phyloP scores from a whole-genome alignment of 768 basidiomycete genomes.

The Mycena metata region DNA sequence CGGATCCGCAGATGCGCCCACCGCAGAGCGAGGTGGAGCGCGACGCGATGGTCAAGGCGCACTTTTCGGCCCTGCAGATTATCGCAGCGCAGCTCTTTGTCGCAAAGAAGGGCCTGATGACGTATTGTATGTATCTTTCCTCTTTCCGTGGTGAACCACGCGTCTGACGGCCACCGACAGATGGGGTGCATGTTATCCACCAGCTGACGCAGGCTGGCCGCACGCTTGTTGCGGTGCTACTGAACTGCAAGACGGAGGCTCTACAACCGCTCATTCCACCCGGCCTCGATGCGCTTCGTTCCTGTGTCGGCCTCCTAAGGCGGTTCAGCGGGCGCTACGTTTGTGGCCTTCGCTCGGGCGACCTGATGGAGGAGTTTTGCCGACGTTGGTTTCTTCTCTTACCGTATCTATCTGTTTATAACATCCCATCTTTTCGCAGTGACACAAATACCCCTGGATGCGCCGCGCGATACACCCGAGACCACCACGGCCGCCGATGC shows the following conservation, averaged over 20 bases:
- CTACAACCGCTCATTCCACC: constrained; percentile 84
- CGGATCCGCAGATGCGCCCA: constrained; percentile 60
- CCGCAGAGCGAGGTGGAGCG: constrained; percentile 77
- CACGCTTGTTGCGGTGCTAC: constrained; percentile 87
- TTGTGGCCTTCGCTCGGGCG: constrained; percentile 90
- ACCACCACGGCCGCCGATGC: constrained; percentile 56
- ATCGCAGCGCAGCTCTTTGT: constrained; percentile 87
- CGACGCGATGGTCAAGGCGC: constrained; percentile 83
- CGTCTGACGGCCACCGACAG: constrained; percentile 52
- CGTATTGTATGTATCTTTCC: constrained; percentile 80
- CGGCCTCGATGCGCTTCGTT: constrained; percentile 86
- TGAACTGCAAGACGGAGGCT: constrained; percentile 88
- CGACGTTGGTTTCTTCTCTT: constrained; percentile 62
- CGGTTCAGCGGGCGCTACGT: constrained; percentile 94
- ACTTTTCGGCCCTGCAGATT: constrained; percentile 84
- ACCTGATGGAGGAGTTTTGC: constrained; percentile 96
- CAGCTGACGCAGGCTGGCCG: constrained; percentile 95
- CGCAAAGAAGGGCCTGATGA: constrained; percentile 92
- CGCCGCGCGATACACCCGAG: constrained; percentile 63
- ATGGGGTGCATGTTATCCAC: constrained; percentile 96
- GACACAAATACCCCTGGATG: constrained; percentile 89
- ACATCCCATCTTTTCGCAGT: constrained; percentile 53
- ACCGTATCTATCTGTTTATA: not conserved
- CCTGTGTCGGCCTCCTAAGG: constrained; percentile 88
- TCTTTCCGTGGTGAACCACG: constrained; percentile 4